These are phyloP conservation scores for Beta vulgaris DNA, from an alignment of 148 eudicot genomes.

Conservation along the genomic window DNA sequence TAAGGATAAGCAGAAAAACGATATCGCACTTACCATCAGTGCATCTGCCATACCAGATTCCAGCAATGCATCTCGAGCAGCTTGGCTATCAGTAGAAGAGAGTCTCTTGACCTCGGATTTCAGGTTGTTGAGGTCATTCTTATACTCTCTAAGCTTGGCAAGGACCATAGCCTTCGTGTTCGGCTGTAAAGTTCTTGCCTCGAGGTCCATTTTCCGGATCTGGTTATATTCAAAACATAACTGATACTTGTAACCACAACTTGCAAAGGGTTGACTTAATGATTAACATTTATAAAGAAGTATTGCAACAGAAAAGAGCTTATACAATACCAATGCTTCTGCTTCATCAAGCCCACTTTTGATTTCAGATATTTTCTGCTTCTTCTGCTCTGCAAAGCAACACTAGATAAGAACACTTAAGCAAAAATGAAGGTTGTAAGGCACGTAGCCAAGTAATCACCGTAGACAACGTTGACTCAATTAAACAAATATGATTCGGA, in stretches of 20 bases:
- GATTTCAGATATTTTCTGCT: slow-evolving; percentile 57
- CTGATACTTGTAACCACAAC: slow-evolving; percentile 1
- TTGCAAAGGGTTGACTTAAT: background rate
- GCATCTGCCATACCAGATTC: slow-evolving; percentile 61
- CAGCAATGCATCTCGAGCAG: slow-evolving; percentile 57
- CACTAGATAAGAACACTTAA: background rate
- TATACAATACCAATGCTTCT: slow-evolving; percentile 50
- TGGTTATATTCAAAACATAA: slow-evolving; percentile 1
- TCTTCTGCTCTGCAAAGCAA: slow-evolving; percentile 59
- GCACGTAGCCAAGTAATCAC: background rate
- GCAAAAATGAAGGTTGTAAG: background rate
- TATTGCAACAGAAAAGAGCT: background rate
- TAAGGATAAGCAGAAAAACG: background rate
- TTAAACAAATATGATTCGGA: background rate
- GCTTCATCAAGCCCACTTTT: slow-evolving; percentile 53
- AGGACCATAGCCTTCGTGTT: slow-evolving; percentile 51
- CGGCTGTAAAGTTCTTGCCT: slow-evolving; percentile 59
- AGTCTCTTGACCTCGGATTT: slow-evolving; percentile 54
- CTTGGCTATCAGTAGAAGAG: slow-evolving; percentile 44
- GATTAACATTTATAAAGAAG: slow-evolving; percentile 4
- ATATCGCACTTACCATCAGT: slow-evolving; percentile 30
- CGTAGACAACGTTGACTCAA: background rate
- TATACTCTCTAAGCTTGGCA: slow-evolving; percentile 64
- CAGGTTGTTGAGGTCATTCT: slow-evolving; percentile 56
- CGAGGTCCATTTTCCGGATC: slow-evolving; percentile 78